Base-by-base conservation (phyloP, 2,329 filamentous ascomycete genomes). In the Xylaria sp. region DNA sequence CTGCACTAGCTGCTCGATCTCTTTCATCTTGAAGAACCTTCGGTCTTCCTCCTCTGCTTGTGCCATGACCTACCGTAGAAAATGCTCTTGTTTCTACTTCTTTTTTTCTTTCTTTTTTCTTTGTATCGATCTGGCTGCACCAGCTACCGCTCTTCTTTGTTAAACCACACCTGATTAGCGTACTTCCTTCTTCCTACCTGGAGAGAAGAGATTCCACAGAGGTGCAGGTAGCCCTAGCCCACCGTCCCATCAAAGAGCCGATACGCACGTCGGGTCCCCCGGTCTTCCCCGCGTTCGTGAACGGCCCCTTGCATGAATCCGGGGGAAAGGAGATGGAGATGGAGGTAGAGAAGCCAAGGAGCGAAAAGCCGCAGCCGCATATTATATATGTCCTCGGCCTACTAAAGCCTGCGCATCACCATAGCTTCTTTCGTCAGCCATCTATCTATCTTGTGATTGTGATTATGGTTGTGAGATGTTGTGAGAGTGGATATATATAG, bases 401-500 rank as follows among this genome's bases (percentile, higher is more conserved):
- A 16, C 4, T 18, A 53, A n/a, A 47, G 12, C 1, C 53, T 40
- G 47, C 25, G n/a, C 59, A 23, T 48, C 21, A 10, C 6, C 9
- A 5, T 23, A 1, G 1, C 21, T 42, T 25, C 44, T 25, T 37
- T 61, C 37, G 5, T 42, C 13, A 35, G 29, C 16, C 13, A 10
- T 23, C 23, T 40, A 25, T 35, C 12, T 68, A 40, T 48, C 51
- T 35, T 25, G n/a, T 65, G 13, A 53, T 53, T 51, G 29, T 57
- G 12, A 44, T 51, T 57, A 40, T n/a, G 40, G 13, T 5, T 18
- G 18, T 44, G 61, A 62, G 21, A 9, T 60, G 25, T n/a, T n/a
- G 27, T 53, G 27, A 40, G 57, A 60, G 60, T 53, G 60, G 54
- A 63, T 58, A 66, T 69, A 63, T 58, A 66, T 69, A 53, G 42